Evolutionary conservation across 352 stramenopile species (phyloP).

Genomic region (Pythium guiyangense): DNA sequence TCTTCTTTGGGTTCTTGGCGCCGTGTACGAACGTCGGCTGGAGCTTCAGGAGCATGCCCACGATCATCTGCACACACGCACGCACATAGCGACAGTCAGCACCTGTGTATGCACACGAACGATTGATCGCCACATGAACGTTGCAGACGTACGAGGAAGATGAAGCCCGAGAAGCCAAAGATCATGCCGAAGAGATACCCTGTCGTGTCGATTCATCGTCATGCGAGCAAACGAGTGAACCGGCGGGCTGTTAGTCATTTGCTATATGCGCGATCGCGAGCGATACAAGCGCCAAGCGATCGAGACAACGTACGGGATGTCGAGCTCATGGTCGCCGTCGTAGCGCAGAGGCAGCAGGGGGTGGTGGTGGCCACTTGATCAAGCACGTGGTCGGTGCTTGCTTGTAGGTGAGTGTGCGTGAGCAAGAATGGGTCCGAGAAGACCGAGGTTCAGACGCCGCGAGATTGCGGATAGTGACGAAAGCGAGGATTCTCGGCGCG

Average conservation of each 20-base stretch:
- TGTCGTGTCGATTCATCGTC: constrained; percentile 14
- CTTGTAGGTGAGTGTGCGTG: too few relatives aligned
- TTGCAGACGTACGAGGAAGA: constrained; percentile 54
- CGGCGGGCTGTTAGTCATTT: too few relatives aligned
- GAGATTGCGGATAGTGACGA: too few relatives aligned
- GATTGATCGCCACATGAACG: neutral
- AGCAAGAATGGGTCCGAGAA: too few relatives aligned
- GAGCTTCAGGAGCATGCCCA: constrained; percentile 68
- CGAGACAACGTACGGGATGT: neutral
- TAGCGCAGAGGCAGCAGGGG: too few relatives aligned
- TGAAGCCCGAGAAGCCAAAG: constrained; percentile 70
- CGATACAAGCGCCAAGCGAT: neutral
- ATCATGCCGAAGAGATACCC: constrained; percentile 74
- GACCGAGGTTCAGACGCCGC: too few relatives aligned
- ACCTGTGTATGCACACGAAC: neutral
- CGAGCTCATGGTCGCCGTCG: too few relatives aligned
- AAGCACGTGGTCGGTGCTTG: too few relatives aligned
- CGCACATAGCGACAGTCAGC: constrained; percentile 9
- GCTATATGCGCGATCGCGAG: too few relatives aligned
- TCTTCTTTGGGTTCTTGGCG: constrained; percentile 68
- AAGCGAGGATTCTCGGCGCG: too few relatives aligned
- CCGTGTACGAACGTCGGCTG: constrained; percentile 70
- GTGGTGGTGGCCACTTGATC: neutral
- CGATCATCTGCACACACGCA: constrained; percentile 44
- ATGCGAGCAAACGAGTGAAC: neutral